Percentiles rank a stretch among this genome's conserved stretches.
phyloP scores from a whole-genome alignment of 225 moss, liverwort and hornwort species.

The Marchantia paleacea region DNA sequence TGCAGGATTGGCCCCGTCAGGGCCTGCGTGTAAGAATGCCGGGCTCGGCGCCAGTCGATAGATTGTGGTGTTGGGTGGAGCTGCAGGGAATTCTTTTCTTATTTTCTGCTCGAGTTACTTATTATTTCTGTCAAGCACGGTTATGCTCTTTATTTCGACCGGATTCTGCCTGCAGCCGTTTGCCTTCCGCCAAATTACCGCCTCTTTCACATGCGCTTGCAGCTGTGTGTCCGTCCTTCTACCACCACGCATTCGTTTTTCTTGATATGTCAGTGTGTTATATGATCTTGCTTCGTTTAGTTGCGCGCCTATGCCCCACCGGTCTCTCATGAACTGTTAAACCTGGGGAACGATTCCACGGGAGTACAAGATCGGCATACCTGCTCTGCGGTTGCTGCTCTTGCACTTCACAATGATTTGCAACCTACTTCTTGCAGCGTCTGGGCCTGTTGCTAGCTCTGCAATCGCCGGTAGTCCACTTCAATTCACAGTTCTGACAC shows the following conservation, averaged over 20 bases:
- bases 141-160: neutral
- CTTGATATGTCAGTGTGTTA: conserved; percentile 5
- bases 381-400: neutral
- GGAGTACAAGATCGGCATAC: neutral
- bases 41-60: neutral
- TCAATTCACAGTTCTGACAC: too few relatives aligned
- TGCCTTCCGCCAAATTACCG: neutral
- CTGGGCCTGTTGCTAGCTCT: neutral
- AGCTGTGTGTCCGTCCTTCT: neutral
- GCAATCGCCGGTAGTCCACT: neutral
- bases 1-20: neutral
- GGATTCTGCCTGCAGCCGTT: neutral
- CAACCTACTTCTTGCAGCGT: neutral
- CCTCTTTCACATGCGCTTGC: neutral
- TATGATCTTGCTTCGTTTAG: neutral
- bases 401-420: neutral
- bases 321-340: neutral
- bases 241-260: neutral
- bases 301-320: neutral
- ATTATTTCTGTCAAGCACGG: too few relatives aligned
- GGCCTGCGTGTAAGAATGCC: neutral
- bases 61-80: neutral
- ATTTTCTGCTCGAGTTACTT: neutral
- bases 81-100: too few relatives aligned
- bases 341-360: neutral